Evolutionary conservation across 2,329 filamentous ascomycete species (phyloP), one percentile per base, ranked within the genome.

Genomic region (Talaromyces atroroseus): DNA sequence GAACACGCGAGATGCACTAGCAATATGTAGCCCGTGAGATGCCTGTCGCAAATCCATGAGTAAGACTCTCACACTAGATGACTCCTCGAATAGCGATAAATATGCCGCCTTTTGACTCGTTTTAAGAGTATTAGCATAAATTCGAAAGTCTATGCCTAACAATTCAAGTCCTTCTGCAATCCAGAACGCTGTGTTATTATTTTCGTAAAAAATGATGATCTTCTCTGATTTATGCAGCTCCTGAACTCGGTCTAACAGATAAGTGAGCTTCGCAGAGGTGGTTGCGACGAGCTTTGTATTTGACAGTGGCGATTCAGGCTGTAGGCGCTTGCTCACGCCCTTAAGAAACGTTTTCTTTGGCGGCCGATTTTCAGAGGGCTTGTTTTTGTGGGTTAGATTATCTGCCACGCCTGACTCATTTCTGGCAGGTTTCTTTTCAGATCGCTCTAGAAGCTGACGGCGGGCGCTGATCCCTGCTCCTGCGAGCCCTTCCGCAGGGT

Each of bases 11-110:
- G 88, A 94, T 1, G 92, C 92, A 11, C 83, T 85, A 52, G 85
- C 86, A 70, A 96, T 85, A 67, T 96, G 92, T 0, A 97, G 78
- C 0, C 92, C 92, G 59, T 92, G 90, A 0, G 92, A 90, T 29
- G 92, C 92, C 67, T 94, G 90, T 1, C 83, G 84, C n/a, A 96
- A 82, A 66, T 96, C 91, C 87, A 96, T 96, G 1, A 96, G 78
- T 2, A 96, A 76, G 0, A 96, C 90, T 5, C 89, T 82, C 55
- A 92, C 85, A 7, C 81, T 80, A 0, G 80, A 73, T 18, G 83
- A 84, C 44, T 85, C 76, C 60, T 92, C 90, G 72, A 96, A 96
- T 0, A 85, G 82, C 0, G 85, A 82, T 0, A 96, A 82, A 65
- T 96, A 95, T 64, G 87, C 82, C 0, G 87, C 83, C 57, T 89